Base-by-base conservation (phyloP, 352 stramenopile genomes). In the Salisapilia sapeloensis region DNA sequence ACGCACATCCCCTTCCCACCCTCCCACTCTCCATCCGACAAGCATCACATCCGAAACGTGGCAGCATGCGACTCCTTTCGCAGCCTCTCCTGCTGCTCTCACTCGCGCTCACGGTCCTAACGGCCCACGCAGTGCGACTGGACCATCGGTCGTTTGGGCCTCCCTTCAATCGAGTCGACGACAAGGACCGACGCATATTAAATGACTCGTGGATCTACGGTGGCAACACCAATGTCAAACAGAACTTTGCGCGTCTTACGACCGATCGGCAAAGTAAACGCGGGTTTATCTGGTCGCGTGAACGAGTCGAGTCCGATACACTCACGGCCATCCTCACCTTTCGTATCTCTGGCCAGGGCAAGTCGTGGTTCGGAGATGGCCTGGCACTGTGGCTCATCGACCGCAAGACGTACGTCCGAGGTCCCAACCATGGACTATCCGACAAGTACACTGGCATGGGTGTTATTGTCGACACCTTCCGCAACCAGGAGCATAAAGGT, bases 231-330 rank as follows among this genome's bases (percentile, higher is more conserved):
- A 66, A 85, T 40, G 58, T 71, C 13, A 87, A 89, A 48, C 84
- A 86, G 51, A 56, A 81, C 54, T 91, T 91, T 44, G 53, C 89
- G 24, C 76, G 76, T 17, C 49, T 91, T n/a, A 91, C 75, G n/a
- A 75, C 75, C 6, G 74, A 91, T 40, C 70, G 75, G 0, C 75
- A 91, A 51, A 87, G 70, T 54, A 86, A 89, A 48, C 58, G 64
- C 24, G 75, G 75, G 0, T 76, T 71, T 38, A n/a, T 91, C 22
- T 91, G 75, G 75, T 54, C 78, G 42, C 69, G 60, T 16, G 46
- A 71, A 14, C 43, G 41, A 7, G 41, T 91, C 32, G 45, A 40
- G 0, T 58, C 54, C 25, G 58, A 86, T 26, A 56, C 52, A 17
- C 46, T 87, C 31, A 75, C 67, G 27, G 53, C 50, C 6, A 54